These are phyloP conservation scores for Cryphonectria carpinicola DNA, from an alignment of 2,329 filamentous ascomycete genomes.

Conservation along the genomic window DNA sequence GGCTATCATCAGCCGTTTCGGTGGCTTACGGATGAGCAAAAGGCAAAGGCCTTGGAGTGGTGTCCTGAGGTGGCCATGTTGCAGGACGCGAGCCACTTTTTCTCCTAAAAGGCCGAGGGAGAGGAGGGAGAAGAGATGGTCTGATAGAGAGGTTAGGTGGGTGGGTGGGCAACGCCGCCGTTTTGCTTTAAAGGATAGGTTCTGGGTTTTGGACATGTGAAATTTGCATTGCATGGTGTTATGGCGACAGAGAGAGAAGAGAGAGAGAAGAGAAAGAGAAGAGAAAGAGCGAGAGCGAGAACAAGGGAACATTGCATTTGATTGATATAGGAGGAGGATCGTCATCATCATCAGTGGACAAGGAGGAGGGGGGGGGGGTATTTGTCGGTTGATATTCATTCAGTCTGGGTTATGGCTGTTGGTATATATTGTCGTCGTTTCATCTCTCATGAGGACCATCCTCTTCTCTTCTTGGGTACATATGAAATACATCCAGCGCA, in stretches of 20 bases:
- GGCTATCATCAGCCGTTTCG: conserved; percentile 36
- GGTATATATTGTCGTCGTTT: neutral
- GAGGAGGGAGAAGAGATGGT: too few relatives aligned
- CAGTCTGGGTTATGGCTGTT: neutral
- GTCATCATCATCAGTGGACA: neutral
- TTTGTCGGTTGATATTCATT: neutral
- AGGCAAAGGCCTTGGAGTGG: conserved; percentile 36
- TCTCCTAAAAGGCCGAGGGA: neutral
- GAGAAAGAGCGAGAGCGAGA: too few relatives aligned
- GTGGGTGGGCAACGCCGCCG: too few relatives aligned
- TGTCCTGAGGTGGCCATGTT: conserved; percentile 38
- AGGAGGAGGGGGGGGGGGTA: neutral
- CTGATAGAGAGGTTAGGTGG: too few relatives aligned
- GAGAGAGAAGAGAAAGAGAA: neutral
- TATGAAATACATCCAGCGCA: conserved; percentile 1
- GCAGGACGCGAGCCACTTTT: conserved; percentile 25
- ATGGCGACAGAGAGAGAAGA: conserved; percentile 9
- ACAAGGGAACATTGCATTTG: neutral
- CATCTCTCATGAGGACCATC: neutral
- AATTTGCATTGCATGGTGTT: conserved; percentile 26
- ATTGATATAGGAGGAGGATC: neutral
- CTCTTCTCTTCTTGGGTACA: neutral
- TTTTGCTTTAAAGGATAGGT: neutral
- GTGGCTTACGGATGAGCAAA: conserved; percentile 29
- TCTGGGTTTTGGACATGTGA: neutral